phyloP scores from a whole-genome alignment of 306 rosid genomes.

The Mucuna pruriens region DNA sequence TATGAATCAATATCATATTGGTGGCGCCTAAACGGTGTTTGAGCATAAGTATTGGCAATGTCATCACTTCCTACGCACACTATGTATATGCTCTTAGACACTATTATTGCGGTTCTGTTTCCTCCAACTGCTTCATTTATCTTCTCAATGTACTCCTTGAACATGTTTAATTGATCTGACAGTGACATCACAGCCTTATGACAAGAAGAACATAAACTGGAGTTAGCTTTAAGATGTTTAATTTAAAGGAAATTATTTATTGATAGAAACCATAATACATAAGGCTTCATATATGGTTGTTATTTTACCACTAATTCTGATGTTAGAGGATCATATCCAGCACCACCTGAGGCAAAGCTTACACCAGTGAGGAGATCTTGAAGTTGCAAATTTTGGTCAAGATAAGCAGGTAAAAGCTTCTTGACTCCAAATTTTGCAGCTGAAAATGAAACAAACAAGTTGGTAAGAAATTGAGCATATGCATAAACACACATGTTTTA shows the following conservation, averaged over 20 bases:
- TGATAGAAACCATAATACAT: not conserved
- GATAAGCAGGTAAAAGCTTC: conserved; percentile 68
- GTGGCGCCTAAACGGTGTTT: conserved; percentile 51
- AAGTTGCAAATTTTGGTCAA: conserved; percentile 56
- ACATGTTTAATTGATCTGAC: conserved; percentile 62
- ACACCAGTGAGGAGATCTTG: conserved; percentile 81
- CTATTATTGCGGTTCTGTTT: conserved; percentile 34
- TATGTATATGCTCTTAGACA: conserved; percentile 64
- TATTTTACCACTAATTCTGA: conserved; percentile 59
- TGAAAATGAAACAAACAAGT: conserved; percentile 31
- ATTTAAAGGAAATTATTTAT: not conserved
- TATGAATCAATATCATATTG: conserved; percentile 63
- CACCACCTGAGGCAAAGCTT: conserved; percentile 80
- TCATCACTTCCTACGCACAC: conserved; percentile 72
- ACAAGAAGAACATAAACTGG: conserved; percentile 7
- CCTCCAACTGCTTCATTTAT: conserved; percentile 55
- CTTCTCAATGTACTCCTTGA: conserved; percentile 58
- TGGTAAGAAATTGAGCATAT: not conserved
- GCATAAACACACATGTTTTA: too few relatives aligned
- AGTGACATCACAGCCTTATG: conserved; percentile 63
- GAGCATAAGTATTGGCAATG: conserved; percentile 67
- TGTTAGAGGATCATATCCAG: conserved; percentile 86
- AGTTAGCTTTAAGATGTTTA: conserved; percentile 27
- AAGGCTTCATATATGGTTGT: not conserved
- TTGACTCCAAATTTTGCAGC: conserved; percentile 73